Evolutionary conservation across 306 rosid genomes (phyloP), one percentile per base, ranked within the genome.

Genomic region (Chamaecrista fasciculata): DNA sequence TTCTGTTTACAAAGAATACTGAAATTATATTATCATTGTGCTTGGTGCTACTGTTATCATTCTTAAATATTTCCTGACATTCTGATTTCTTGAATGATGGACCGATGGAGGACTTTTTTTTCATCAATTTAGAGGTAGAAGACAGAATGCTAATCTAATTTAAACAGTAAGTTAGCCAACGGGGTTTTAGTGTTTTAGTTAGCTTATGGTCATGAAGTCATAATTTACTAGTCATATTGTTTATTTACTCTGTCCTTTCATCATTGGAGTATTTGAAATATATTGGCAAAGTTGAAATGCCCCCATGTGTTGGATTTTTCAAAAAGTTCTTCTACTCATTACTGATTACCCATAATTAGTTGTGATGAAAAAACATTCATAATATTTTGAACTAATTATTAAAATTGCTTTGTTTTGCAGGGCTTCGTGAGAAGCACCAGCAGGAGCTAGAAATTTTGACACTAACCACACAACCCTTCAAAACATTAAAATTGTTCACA

Each of bases 391-490:
- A 70, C 66, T 50, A 52, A 46, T 63, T 49, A 36, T 43, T 19
- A 39, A 47, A n/a, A 24, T 66, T 70, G 78, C 48, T 74, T 62
- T 52, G 11, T 80, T 77, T 70, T 88, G 78, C 85, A 94, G 99
- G 72, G 57, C 78, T 78, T 46, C 80, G 18, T 4, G 81, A 83
- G 76, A 81, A 51, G 79, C 83, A 91, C 66, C 85, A 76, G 25
- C 74, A 70, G 74, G 95, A 91, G 62, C 88, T 87, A 58, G 97
- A 94, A 48, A 86, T 81, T 82, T 74, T 94, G 91, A 86, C 95
- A 8, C 81, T 94, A 56, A 72, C 89, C 55, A 65, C 87, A 63
- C 95, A 88, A 74, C 99, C 99, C 52, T 81, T 86, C 62, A 94
- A 77, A 82, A 91, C 99, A 63, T 79, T 78, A 81, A 94, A 91